These are phyloP conservation scores for Shiraia sp. DNA, from an alignment of 2,329 filamentous ascomycete genomes.

Conservation along the genomic window DNA sequence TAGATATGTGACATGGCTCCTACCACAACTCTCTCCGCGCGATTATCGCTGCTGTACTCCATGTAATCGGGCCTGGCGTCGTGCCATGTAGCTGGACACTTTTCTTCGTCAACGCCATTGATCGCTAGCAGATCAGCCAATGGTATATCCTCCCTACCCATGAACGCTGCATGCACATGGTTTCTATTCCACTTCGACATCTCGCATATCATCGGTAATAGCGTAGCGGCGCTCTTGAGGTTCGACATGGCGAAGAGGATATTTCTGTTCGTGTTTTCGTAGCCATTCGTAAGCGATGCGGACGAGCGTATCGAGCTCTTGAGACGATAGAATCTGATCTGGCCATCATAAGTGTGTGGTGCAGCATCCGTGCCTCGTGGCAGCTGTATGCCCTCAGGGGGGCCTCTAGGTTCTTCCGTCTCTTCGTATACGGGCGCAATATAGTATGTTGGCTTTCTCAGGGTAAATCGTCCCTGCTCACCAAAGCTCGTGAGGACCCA, in stretches of 20 bases:
- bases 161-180: slow-evolving; percentile 78
- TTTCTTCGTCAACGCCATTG: slow-evolving; percentile 72
- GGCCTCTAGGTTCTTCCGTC: slow-evolving; percentile 25
- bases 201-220: slow-evolving; percentile 83
- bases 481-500: slow-evolving; percentile 58
- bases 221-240: slow-evolving; percentile 69
- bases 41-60: slow-evolving; percentile 68
- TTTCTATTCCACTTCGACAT: slow-evolving; percentile 74
- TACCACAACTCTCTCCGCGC: slow-evolving; percentile 67
- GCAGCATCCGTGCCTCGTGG: slow-evolving; percentile 17
- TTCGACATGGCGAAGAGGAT: slow-evolving; percentile 79
- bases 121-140: slow-evolving; percentile 71
- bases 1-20: slow-evolving; percentile 73
- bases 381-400: slow-evolving; percentile 29
- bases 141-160: slow-evolving; percentile 72
- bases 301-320: slow-evolving; percentile 62
- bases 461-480: neutral
- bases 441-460: neutral
- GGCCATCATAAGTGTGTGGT: slow-evolving; percentile 63
- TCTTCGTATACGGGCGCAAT: slow-evolving; percentile 12
- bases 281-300: slow-evolving; percentile 59
- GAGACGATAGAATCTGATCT: slow-evolving; percentile 69
- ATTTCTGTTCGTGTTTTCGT: slow-evolving; percentile 63
- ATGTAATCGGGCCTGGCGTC: slow-evolving; percentile 78
- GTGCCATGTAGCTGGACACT: slow-evolving; percentile 69